Percentiles rank a stretch among this genome's conserved stretches.
Evolutionary conservation across 139 green algal species (phyloP).

Genomic region (Chlorella ohadii): DNA sequence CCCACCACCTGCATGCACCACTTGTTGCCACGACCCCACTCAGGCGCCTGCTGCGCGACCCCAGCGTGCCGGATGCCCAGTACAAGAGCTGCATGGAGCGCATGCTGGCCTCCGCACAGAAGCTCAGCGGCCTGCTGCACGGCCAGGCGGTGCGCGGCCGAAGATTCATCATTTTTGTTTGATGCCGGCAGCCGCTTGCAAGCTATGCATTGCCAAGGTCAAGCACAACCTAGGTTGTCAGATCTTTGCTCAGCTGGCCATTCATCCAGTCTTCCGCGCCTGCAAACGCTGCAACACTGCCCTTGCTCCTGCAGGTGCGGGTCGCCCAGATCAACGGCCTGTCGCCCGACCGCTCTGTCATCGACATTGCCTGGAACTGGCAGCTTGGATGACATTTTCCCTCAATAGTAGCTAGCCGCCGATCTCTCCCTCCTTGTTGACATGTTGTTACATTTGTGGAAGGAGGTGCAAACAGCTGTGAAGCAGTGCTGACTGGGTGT

Average conservation of each 20-base stretch:
- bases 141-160: slow-evolving; percentile 40
- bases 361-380: slow-evolving; percentile 72
- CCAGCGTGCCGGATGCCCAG: slow-evolving; percentile 31
- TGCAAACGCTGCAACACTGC: no score
- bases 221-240: no score
- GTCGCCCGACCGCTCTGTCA: slow-evolving; percentile 41
- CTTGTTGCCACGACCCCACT: neutral
- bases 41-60: slow-evolving; percentile 49
- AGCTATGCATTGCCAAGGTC: no score
- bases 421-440: no score
- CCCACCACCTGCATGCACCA: neutral
- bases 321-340: slow-evolving; percentile 59
- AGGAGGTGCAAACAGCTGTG: no score
- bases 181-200: no score
- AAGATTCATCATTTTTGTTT: no score
- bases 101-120: slow-evolving; percentile 53
- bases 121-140: slow-evolving; percentile 59
- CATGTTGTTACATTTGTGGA: no score
- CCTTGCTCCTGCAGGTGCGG: slow-evolving; percentile 14
- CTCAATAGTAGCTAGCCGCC: no score
- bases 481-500: no score
- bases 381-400: slow-evolving; percentile 38
- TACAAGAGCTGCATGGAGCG: slow-evolving; percentile 51
- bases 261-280: no score
- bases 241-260: no score